Evolutionary conservation across 208 protist species (phyloP), one percentile per base, ranked within the genome.

Genomic region (Trypanosoma congolense): DNA sequence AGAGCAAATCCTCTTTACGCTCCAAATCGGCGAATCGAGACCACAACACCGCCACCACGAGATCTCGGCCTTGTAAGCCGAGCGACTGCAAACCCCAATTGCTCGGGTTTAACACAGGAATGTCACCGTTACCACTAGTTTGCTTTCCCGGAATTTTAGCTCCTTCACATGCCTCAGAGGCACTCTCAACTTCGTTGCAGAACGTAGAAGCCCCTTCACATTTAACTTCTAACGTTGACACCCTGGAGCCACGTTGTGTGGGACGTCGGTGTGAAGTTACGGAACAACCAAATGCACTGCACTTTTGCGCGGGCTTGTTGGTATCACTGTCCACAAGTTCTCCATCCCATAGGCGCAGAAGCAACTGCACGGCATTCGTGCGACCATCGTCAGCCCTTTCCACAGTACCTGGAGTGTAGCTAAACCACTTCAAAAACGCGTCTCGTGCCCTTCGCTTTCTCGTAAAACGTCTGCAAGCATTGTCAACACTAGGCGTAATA

Each of bases 381-480:
- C 36, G 25, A 18, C 24, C 40, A 24, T 69, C 29, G 51, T 69
- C 54, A 3, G 31, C 62, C 33, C 44, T 51, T 6, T 49, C 45
- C 6, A 14, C 19, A 19, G 19, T 29, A 22, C 50, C 21, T 26
- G n/a, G 1, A 30, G 41, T 46, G 21, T 63, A 44, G 42, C 66
- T 79, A 61, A 62, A 69, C 84, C 84, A 92, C 19, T 53, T 50
- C 40, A 75, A 41, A 33, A 92, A 78, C 21, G 54, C 63, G 8
- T 82, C 63, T n/a, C 69, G 56, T 45, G 84, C 80, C 29, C 29
- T 2, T 62, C 55, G 54, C 65, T 68, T 30, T 69, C 69, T 43
- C 73, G 47, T 12, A 92, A 51, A 30, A 92, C 56, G 22, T 89
- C 84, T n/a, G 78, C 63, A 21, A 89, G 47, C 29, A 89, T 59